Evolutionary conservation across 108 stramenopile species (phyloP), one percentile per base, ranked within the genome.

Genomic region (Fistulifera pelliculosa): DNA sequence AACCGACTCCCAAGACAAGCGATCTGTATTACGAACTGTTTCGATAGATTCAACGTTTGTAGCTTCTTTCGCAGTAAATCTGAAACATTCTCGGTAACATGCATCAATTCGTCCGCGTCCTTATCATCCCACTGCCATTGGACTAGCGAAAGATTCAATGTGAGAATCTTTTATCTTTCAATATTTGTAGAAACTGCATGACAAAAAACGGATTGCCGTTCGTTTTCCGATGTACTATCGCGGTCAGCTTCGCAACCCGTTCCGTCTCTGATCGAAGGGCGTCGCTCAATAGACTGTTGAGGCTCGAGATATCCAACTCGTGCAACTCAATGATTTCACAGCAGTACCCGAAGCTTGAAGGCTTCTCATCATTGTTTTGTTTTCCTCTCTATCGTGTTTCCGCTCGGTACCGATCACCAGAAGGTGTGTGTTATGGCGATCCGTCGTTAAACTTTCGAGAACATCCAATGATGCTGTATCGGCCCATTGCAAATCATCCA

Each of bases 201-300:
- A 60, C 65, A 56, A 81, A 81, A 27, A 79, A 75, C 10, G 76
- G 70, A 53, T 80, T 80, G n/a, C 83, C 83, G 8, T 51, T 44
- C 12, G 83, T 85, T 56, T 77, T 80, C 38, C 44, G 50, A 15
- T 69, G 75, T n/a, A 80, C 71, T 22, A 75, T 52, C 15, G 50
- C 41, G 1, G 77, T 11, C 0, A 59, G 52, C 7, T 3, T 39
- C 27, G 60, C 66, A 13, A 22, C 27, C 3, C 40, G 41, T 14
- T 57, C 45, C 25, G 28, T 2, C 2, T 27, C 25, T 22, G 26
- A 22, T 14, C 58, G 15, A 8, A 61, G 41, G 3, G 71, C 41
- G 38, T 60, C 49, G n/a, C 67, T 43, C 23, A 81, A 58, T 38
- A 77, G 47, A 0, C 1, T 14, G 61, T 75, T 69, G 8, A 73